A percentile compares a stretch with the other conserved stretches of the same genome.
phyloP scores from a whole-genome alignment of 1,284 basidiomycete species.

The Spongiforma sp. region DNA sequence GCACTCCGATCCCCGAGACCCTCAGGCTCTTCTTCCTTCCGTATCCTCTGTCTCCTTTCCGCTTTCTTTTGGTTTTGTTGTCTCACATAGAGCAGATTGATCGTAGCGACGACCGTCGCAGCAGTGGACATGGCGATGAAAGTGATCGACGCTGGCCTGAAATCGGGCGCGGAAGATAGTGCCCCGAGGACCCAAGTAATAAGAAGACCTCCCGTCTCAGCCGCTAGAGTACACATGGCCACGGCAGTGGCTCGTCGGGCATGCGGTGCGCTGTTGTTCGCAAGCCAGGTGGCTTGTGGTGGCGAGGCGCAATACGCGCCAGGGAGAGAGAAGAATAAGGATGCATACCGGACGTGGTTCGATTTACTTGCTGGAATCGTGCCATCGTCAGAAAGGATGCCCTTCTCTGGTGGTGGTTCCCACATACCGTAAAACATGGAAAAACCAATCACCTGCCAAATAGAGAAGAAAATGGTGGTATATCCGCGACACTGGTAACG shows the following conservation, averaged over 20 bases:
- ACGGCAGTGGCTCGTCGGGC: conserved; percentile 58
- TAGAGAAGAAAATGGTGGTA: conserved; percentile 41
- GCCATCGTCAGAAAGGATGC: not conserved
- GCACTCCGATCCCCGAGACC: conserved; percentile 37
- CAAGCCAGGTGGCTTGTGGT: conserved; percentile 53
- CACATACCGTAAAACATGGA: conserved; percentile 51
- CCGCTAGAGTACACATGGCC: conserved; percentile 53
- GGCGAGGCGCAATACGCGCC: conserved; percentile 51
- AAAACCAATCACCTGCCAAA: conserved; percentile 51
- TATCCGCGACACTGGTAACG: conserved; percentile 50
- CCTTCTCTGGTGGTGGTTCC: too few species aligned
- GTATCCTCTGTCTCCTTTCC: conserved; percentile 16
- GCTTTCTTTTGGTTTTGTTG: conserved; percentile 31
- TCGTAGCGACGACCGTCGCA: conserved; percentile 36
- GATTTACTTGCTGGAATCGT: conserved; percentile 25
- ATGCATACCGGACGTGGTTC: conserved; percentile 50
- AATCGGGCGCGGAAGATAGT: conserved; percentile 47
- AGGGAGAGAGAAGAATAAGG: conserved; percentile 54
- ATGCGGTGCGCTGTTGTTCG: conserved; percentile 66
- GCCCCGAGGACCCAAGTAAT: conserved; percentile 58
- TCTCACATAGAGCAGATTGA: conserved; percentile 36
- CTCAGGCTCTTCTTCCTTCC: conserved; percentile 25
- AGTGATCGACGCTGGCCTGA: conserved; percentile 45
- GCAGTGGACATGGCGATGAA: conserved; percentile 42
- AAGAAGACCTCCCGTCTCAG: conserved; percentile 62